Conservation (phyloP, 345 rosid species). For the Populus pruinosa region DNA sequence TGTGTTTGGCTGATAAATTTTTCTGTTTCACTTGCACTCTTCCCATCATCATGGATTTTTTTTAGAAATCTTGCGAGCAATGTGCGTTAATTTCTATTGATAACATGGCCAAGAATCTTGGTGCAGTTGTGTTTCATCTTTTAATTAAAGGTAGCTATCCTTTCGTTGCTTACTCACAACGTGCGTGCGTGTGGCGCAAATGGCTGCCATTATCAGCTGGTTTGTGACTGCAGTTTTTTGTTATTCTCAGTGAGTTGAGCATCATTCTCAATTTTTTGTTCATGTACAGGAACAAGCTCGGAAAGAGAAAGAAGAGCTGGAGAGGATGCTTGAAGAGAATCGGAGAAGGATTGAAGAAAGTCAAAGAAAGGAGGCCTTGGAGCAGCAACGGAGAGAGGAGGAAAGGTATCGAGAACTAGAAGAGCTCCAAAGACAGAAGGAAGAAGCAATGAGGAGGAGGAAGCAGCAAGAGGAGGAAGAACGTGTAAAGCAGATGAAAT, state of each 20-base stretch:
- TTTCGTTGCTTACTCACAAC: too few relatives aligned
- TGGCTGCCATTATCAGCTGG: too few relatives aligned
- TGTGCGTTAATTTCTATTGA: too few relatives aligned
- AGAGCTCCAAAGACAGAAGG: conserved; percentile 75
- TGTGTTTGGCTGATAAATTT: not conserved
- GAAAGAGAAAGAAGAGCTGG: conserved; percentile 69
- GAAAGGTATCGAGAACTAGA: conserved; percentile 76
- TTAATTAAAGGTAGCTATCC: too few relatives aligned
- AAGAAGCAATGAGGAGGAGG: conserved; percentile 79
- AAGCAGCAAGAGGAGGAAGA: conserved; percentile 93
- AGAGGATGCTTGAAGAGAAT: conserved; percentile 76
- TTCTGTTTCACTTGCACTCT: not conserved
- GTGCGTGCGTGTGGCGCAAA: too few relatives aligned
- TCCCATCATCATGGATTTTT: too few relatives aligned
- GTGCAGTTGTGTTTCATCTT: too few relatives aligned
- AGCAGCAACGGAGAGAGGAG: conserved; percentile 80
- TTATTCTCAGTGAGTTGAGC: not conserved
- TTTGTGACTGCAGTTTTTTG: not conserved
- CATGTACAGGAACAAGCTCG: conserved; percentile 59
- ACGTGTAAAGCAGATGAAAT: conserved; percentile 77
- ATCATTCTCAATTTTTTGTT: conserved; percentile 1
- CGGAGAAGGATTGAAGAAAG: conserved; percentile 69
- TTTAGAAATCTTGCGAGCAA: too few relatives aligned
- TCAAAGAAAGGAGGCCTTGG: conserved; percentile 82
- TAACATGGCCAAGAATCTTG: too few relatives aligned